Base-by-base conservation (phyloP, 2,329 filamentous ascomycete species). In the Colletotrichum abscissum region DNA sequence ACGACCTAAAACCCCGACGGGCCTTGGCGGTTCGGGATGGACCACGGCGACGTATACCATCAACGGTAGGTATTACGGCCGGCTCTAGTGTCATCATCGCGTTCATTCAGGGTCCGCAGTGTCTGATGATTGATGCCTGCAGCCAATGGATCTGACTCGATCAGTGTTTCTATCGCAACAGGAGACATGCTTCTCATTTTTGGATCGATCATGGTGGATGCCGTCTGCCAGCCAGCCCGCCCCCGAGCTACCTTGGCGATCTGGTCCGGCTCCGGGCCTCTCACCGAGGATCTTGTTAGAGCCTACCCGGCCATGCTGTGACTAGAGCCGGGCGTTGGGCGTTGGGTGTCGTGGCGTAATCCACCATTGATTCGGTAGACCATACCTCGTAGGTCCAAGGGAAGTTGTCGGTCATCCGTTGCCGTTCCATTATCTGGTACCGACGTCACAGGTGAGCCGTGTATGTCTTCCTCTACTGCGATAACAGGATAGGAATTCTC, bases 291-390 rank as follows among this genome's bases (percentile, higher is more conserved):
- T 49, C 56, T 63, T 12, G 22, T 63, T 52, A 11, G 28, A 55
- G 28, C 52, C 64, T 33, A 35, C 66, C 55, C 26, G 28, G 52
- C 5, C 42, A 58, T 38, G 38, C 9, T 26, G 24, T n/a, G 14
- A 38, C n/a, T 55, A 16, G 33, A 57, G 30, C 52, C 58, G 33
- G 65, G 69, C 38, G 35, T 24, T 5, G 64, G 30, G 14, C 38
- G 33, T 26, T 6, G 65, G 30, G 16, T 8, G 19, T 49, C 42
- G 38, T 33, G 56, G 14, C 24, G 54, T 38, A 14, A 19, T 63
- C 35, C 60, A 60, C 58, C 57, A 63, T 72, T 63, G 55, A 55
- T 19, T 54, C 49, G 63, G 67, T 63, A 63, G 69, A 68, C 67
- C 49, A 68, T 60, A 46, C 33, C 33, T 35, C 4, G 33, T 35